Evolutionary conservation across 257 asterid species (phyloP).

Genomic region (Leptodermis oblonga): DNA sequence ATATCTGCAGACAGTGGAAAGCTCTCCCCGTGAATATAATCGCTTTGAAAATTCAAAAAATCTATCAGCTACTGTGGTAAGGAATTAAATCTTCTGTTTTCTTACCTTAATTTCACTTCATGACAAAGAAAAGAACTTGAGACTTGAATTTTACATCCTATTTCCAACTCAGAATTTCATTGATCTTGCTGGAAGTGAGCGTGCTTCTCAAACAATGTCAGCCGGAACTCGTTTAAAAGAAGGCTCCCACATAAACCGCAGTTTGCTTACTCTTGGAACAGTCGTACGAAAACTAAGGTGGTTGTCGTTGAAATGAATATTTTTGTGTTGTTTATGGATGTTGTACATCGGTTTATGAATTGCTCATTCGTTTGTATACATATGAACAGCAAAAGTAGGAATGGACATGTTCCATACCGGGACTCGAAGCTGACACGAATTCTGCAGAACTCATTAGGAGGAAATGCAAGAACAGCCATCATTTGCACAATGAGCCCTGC

Average conservation of each 20-base stretch:
- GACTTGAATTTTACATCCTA: constrained; percentile 3
- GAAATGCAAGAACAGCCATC: constrained; percentile 86
- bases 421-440: constrained; percentile 95
- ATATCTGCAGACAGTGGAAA: constrained; percentile 64
- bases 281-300: constrained; percentile 93
- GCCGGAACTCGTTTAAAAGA: constrained; percentile 73
- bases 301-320: too few relatives aligned
- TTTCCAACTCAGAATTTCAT: constrained; percentile 58
- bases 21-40: constrained; percentile 49
- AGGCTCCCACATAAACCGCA: constrained; percentile 90
- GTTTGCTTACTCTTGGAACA: constrained; percentile 89
- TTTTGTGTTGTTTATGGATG: not conserved
- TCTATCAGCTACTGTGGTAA: constrained; percentile 84
- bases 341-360: not conserved
- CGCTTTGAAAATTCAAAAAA: constrained; percentile 50
- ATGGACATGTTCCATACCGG: constrained; percentile 80
- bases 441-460: constrained; percentile 79
- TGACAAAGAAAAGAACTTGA: not conserved
- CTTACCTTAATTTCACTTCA: not conserved
- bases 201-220: constrained; percentile 76
- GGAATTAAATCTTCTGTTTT: constrained; percentile 9
- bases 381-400: constrained; percentile 72
- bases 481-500: constrained; percentile 99
- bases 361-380: not conserved
- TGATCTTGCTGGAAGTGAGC: constrained; percentile 98